A percentile compares a stretch with the other conserved stretches of the same genome.
These are phyloP conservation scores for Trichoderma arundinaceum DNA, from an alignment of 2,329 filamentous ascomycete genomes.

Conservation along the genomic window DNA sequence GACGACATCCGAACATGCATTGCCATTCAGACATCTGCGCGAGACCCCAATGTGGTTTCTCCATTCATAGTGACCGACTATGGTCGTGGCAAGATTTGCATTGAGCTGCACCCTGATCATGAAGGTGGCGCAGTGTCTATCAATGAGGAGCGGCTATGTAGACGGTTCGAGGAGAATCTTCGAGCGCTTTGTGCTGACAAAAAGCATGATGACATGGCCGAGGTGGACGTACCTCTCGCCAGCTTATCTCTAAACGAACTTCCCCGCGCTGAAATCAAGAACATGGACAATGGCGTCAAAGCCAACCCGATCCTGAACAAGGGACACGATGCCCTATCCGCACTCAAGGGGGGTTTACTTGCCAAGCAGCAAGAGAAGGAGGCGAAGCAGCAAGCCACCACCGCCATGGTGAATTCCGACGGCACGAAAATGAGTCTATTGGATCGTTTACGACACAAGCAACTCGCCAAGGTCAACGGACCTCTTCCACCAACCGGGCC, in stretches of 20 bases:
- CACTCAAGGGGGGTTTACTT: slow-evolving; percentile 67
- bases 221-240: slow-evolving; percentile 56
- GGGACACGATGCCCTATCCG: slow-evolving; percentile 71
- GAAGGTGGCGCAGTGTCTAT: slow-evolving; percentile 46
- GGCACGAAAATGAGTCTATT: slow-evolving; percentile 69
- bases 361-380: slow-evolving; percentile 57
- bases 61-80: slow-evolving; percentile 58
- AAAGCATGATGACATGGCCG: slow-evolving; percentile 41
- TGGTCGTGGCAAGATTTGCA: slow-evolving; percentile 61
- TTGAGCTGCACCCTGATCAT: slow-evolving; percentile 56
- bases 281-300: slow-evolving; percentile 45
- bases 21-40: slow-evolving; percentile 59
- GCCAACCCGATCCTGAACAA: slow-evolving; percentile 65
- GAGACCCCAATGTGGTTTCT: slow-evolving; percentile 40
- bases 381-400: slow-evolving; percentile 44
- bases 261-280: slow-evolving; percentile 45
- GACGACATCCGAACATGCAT: slow-evolving; percentile 71
- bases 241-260: slow-evolving; percentile 58
- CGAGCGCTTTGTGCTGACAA: slow-evolving; percentile 50
- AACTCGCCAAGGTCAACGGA: slow-evolving; percentile 62
- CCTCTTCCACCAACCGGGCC: slow-evolving; percentile 61
- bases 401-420: slow-evolving; percentile 49
- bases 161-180: slow-evolving; percentile 60
- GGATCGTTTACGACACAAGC: slow-evolving; percentile 76
- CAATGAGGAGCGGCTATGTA: slow-evolving; percentile 59